Percentiles rank a stretch among this genome's conserved stretches.
Evolutionary conservation across 2,329 filamentous ascomycete genomes (phyloP).

Genomic region (Phialocephala subalpina): DNA sequence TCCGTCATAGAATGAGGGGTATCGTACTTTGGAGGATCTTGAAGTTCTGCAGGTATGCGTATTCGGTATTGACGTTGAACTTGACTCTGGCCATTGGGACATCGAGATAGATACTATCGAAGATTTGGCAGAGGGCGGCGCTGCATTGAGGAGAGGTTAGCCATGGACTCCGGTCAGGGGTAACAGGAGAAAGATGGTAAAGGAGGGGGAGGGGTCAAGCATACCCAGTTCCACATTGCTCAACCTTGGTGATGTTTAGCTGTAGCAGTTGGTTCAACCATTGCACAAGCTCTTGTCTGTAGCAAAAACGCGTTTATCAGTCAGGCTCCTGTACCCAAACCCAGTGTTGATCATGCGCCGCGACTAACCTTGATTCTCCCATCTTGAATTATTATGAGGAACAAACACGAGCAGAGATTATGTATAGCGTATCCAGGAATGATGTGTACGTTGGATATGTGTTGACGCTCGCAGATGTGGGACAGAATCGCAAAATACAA

Average conservation of each 20-base stretch:
- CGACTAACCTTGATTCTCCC: constrained; percentile 46
- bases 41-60: constrained; percentile 98
- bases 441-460: constrained; percentile 1
- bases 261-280: constrained; percentile 98
- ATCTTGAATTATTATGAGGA: constrained; percentile 31
- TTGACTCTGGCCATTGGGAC: constrained; percentile 95
- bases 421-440: constrained; percentile 1
- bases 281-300: constrained; percentile 91
- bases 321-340: constrained; percentile 25
- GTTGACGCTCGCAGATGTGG: constrained; percentile 11
- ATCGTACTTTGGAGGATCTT: constrained; percentile 89
- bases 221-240: constrained; percentile 98
- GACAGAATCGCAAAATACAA: neutral
- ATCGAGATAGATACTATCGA: constrained; percentile 97
- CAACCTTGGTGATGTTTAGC: constrained; percentile 97
- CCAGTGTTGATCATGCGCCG: constrained; percentile 25
- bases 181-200: constrained; percentile 31
- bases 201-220: constrained; percentile 48
- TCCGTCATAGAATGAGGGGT: constrained; percentile 19
- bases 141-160: constrained; percentile 54
- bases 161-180: constrained; percentile 33
- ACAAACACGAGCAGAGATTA: neutral
- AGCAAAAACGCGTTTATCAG: constrained; percentile 31
- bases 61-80: constrained; percentile 98
- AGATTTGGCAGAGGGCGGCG: constrained; percentile 95